Conservation (phyloP, 352 stramenopile species). For the Pythium scleroteichum region DNA sequence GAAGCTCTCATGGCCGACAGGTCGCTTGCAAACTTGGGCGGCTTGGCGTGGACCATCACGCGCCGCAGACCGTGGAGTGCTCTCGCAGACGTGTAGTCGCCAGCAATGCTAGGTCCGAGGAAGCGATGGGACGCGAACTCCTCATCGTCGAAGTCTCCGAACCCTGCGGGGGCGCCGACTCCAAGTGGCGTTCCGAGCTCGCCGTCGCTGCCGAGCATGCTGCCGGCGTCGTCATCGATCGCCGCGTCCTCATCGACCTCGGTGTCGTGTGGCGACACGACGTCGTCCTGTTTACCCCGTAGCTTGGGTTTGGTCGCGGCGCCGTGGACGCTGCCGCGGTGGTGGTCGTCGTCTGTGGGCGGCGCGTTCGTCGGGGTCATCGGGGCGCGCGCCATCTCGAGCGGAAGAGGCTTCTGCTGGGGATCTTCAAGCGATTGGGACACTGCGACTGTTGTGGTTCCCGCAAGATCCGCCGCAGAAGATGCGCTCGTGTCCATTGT, state of each 20-base stretch:
- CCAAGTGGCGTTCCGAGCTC: slow-evolving; percentile 66
- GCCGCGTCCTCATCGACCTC: slow-evolving; percentile 32
- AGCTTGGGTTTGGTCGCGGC: slow-evolving; percentile 5
- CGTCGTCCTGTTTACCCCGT: slow-evolving; percentile 2
- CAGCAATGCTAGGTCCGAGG: slow-evolving; percentile 50
- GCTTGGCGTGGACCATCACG: slow-evolving; percentile 64
- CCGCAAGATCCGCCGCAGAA: neutral
- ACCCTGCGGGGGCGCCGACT: slow-evolving; percentile 40
- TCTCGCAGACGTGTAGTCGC: slow-evolving; percentile 41
- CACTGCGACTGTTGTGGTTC: slow-evolving; percentile 12
- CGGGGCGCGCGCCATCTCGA: slow-evolving; percentile 12
- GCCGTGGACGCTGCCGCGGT: slow-evolving; percentile 1
- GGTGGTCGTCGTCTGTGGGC: slow-evolving; percentile 2
- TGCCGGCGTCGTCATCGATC: slow-evolving; percentile 13
- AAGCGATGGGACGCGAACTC: slow-evolving; percentile 58
- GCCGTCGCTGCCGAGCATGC: slow-evolving; percentile 28
- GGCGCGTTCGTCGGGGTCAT: slow-evolving; percentile 19
- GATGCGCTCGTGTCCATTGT: slow-evolving; percentile 11
- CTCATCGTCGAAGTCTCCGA: slow-evolving; percentile 50
- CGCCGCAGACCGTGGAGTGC: slow-evolving; percentile 59
- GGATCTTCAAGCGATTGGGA: slow-evolving; percentile 5
- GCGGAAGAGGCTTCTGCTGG: neutral
- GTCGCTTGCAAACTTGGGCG: slow-evolving; percentile 66
- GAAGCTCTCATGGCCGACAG: slow-evolving; percentile 25
- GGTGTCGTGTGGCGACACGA: slow-evolving; percentile 26